These are phyloP conservation scores for Reticulascus tulasneorum DNA, from an alignment of 2,329 filamentous ascomycete species.

Conservation along the genomic window DNA sequence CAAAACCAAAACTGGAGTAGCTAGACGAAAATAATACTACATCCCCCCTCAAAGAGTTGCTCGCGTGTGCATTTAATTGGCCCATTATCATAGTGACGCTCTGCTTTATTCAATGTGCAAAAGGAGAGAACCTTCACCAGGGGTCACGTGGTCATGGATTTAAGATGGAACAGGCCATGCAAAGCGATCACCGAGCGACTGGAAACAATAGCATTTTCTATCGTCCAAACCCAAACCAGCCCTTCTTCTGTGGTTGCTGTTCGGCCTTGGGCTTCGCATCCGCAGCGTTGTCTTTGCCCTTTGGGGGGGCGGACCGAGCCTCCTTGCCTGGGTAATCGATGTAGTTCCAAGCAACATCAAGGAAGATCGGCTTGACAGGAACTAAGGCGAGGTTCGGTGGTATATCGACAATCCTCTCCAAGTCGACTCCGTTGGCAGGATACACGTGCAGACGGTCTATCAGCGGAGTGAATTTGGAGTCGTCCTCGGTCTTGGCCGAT, in stretches of 20 bases:
- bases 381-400: constrained; percentile 79
- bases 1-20: constrained; percentile 35
- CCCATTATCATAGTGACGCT: no score
- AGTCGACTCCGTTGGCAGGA: constrained; percentile 64
- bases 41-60: constrained; percentile 56
- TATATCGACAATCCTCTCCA: constrained; percentile 79
- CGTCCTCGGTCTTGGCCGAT: constrained; percentile 35
- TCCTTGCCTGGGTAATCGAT: constrained; percentile 78
- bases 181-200: no score
- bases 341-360: constrained; percentile 97
- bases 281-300: constrained; percentile 6
- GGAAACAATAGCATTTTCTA: no score
- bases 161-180: no score
- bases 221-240: constrained; percentile 74
- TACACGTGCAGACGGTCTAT: constrained; percentile 75
- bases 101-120: no score
- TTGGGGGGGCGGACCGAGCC: constrained; percentile 22
- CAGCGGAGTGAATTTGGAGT: constrained; percentile 52
- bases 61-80: not conserved
- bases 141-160: no score
- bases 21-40: constrained; percentile 49
- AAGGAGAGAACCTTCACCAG: no score
- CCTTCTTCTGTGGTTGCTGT: constrained; percentile 57
- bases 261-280: constrained; percentile 21
- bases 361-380: constrained; percentile 90